These are phyloP conservation scores for Solanum dulcamara DNA, from an alignment of 257 asterid genomes.

Conservation along the genomic window DNA sequence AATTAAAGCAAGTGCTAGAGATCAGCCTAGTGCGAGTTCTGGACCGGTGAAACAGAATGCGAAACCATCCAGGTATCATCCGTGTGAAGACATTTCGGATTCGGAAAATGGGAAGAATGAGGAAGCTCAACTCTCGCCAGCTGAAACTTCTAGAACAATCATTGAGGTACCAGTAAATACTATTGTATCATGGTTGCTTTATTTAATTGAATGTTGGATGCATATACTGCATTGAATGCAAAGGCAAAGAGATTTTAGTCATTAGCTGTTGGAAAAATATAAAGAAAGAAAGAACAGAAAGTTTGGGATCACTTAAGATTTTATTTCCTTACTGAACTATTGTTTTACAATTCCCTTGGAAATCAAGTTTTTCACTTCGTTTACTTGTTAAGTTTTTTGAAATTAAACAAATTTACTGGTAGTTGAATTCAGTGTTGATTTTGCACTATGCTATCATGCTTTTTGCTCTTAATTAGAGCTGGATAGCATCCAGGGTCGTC, in stretches of 20 bases:
- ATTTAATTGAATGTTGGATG: not conserved
- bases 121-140: slow-evolving; percentile 59
- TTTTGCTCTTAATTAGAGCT: not conserved
- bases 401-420: not conserved
- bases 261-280: not conserved
- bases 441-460: not conserved
- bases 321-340: not conserved
- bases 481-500: not conserved
- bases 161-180: slow-evolving; percentile 43
- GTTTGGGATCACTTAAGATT: not conserved
- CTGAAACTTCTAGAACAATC: slow-evolving; percentile 71
- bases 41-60: slow-evolving; percentile 72
- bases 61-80: slow-evolving; percentile 94
- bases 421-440: slow-evolving; percentile 8
- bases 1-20: slow-evolving; percentile 54
- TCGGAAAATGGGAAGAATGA: slow-evolving; percentile 37
- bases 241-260: not conserved
- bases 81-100: slow-evolving; percentile 78
- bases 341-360: not conserved
- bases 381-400: not conserved
- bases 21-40: slow-evolving; percentile 42
- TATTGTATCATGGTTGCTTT: not conserved
- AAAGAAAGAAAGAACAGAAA: not conserved
- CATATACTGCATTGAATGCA: not conserved
- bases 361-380: not conserved